Base-by-base conservation (phyloP, 306 rosid species). In the Trifolium repens region DNA sequence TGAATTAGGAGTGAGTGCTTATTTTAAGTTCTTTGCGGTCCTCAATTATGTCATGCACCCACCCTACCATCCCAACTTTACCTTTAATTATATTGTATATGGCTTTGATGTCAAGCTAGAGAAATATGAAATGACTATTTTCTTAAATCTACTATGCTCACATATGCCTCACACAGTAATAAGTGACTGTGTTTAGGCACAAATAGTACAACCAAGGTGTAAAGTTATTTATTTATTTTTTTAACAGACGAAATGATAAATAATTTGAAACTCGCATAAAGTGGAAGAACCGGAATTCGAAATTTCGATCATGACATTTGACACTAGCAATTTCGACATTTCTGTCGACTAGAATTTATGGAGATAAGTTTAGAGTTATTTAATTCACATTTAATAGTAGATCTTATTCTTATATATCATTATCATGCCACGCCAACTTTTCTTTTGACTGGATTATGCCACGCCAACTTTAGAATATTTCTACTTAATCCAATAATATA, bases 61-160 rank as follows among this genome's bases (percentile, higher is more conserved):
- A 66, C 73, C 76, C 52, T 61, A 67, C 69, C 40, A 71, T 34
- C 79, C 67, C 76, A 66, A 75, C 68, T 60, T 19, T 19, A 19
- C 50, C 74, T 82, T 78, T 62, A 74, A 57, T 67, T 67, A 59
- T 61, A 49, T 71, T 62, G 46, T 19, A 27, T 59, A 47, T 74
- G 69, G 54, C 84, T 80, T 79, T 65, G 30, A 75, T 63, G 62
- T 13, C 67, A 83, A 83, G 86, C 65, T 76, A 68, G 1, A 50
- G 35, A 22, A 16, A 11, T 9, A 11, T 9, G 27, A 76, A 71
- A 76, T 55, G 9, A 50, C 65, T 35, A 16, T 63, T 65, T 39
- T 27, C 70, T 67, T 64, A 50, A 9, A 17, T 22, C 19, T 60
- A 63, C 55, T 39, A 71, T 63, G 47, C 60, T 37, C 49, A 53